Evolutionary conservation across 768 basidiomycete genomes (phyloP).

Genomic region (Daedalea quercina): DNA sequence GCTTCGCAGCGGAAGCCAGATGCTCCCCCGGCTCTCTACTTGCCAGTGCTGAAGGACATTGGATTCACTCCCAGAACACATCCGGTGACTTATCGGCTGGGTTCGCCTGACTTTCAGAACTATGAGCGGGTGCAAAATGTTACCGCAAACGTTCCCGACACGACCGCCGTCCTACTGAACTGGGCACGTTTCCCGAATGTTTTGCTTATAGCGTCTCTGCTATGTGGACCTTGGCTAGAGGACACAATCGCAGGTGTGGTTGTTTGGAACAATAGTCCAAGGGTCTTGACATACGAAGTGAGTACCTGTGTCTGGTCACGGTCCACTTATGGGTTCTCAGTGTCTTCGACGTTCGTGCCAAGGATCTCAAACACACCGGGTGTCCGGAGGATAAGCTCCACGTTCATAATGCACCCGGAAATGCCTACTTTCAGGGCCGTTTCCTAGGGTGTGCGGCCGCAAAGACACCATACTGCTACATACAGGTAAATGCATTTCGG

Average conservation of each 20-base stretch:
- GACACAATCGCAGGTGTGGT: conserved; percentile 41
- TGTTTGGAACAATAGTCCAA: conserved; percentile 61
- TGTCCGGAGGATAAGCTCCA: conserved; percentile 39
- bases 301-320: too few species aligned
- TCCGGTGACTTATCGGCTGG: conserved; percentile 11
- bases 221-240: conserved; percentile 42
- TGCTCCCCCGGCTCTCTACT: conserved; percentile 8
- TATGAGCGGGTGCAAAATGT: conserved; percentile 12
- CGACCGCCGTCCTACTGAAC: conserved; percentile 55
- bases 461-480: conserved; percentile 50
- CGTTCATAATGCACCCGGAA: conserved; percentile 51
- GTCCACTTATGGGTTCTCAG: too few species aligned
- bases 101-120: conserved; percentile 1
- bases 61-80: conserved; percentile 12
- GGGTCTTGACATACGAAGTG: conserved; percentile 36
- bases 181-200: conserved; percentile 66
- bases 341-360: background rate
- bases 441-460: conserved; percentile 50
- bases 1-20: conserved; percentile 1
- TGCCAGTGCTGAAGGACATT: conserved; percentile 13
- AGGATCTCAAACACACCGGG: conserved; percentile 32
- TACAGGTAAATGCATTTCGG: conserved; percentile 38
- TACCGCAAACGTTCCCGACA: conserved; percentile 25
- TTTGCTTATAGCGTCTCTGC: conserved; percentile 40
- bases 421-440: conserved; percentile 56